These are phyloP conservation scores for Trichosporon sp. DNA, from an alignment of 1,284 basidiomycete genomes.

Conservation along the genomic window DNA sequence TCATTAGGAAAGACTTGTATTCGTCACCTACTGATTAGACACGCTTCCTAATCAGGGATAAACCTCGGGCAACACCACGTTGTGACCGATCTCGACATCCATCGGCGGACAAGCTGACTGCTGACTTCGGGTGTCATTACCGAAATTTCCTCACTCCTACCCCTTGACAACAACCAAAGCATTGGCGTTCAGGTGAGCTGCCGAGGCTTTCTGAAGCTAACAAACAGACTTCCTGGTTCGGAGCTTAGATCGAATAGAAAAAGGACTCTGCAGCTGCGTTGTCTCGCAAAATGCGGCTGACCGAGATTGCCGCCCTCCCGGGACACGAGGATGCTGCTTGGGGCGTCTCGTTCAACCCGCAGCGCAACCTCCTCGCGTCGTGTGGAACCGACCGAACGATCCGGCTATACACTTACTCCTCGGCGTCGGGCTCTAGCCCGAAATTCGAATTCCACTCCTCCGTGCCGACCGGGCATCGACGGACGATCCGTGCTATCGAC, in stretches of 20 bases:
- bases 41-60: neutral
- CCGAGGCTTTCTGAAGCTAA: neutral
- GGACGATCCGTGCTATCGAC: slow-evolving; percentile 81
- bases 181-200: neutral
- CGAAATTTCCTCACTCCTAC: neutral
- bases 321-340: slow-evolving; percentile 84
- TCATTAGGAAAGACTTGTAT: no score
- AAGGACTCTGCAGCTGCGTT: neutral
- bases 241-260: neutral
- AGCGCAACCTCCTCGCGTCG: slow-evolving; percentile 73
- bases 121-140: neutral
- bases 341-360: slow-evolving; percentile 87
- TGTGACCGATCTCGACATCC: neutral
- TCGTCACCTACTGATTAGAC: neutral
- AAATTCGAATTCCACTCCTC: slow-evolving; percentile 58
- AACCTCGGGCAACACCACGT: neutral
- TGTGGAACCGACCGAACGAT: slow-evolving; percentile 94
- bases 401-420: slow-evolving; percentile 68
- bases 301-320: slow-evolving; percentile 30
- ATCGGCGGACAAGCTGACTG: neutral
- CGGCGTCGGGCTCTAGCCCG: slow-evolving; percentile 24
- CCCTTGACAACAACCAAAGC: neutral
- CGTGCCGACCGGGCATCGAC: slow-evolving; percentile 76
- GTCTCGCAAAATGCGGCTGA: slow-evolving; percentile 26
- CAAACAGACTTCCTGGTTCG: neutral